Evolutionary conservation across 1,284 basidiomycete species (phyloP), one percentile per base, ranked within the genome.

Genomic region (Malassezia restricta): DNA sequence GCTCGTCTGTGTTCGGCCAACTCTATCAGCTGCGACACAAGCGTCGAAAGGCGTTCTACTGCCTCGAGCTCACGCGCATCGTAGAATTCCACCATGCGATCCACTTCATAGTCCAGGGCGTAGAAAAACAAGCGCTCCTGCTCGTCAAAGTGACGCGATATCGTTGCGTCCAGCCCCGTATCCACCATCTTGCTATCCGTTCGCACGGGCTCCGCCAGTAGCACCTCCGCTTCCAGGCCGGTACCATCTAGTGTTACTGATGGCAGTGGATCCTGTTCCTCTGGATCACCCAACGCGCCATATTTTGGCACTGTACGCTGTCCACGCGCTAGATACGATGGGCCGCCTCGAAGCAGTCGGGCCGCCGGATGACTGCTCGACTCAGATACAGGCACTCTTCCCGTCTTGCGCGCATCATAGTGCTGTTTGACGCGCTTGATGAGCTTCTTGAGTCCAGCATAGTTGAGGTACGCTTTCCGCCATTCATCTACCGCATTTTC

Each of bases 41-140:
- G 76, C 14, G 77, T 74, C 54, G 73, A 71, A 51, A 80, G 79
- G 54, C 77, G 78, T 28, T 74, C 75, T 20, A 75, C 74, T 74
- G 84, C 82, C 59, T 88, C 86, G 24, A 77, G 76, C 71, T 87
- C 86, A 24, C 84, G 79, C 24, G 80, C 80, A 7, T 79, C 66
- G 68, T 87, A 95, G 73, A 96, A 96, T 3, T 41, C 39, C 38
- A 59, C 50, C 49, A 64, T 64, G 20, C 61, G 57, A 20, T 62
- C 59, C 35, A 68, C 57, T 53, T 65, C 65, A 28, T 51, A 33
- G 33, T 70, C 61, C 47, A 63, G 57, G 0, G 59, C 63, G 8
- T 39, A 41, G 31, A 67, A 69, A 40, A 63, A 76, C 75, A 65
- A 89, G 83, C 20, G 91, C 81, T 76, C 92, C 87, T 49, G 72